Evolutionary conservation across 192 early-diverging fungal genomes (phyloP), one percentile per base, ranked within the genome.

Genomic region (Coemansia sp.): DNA sequence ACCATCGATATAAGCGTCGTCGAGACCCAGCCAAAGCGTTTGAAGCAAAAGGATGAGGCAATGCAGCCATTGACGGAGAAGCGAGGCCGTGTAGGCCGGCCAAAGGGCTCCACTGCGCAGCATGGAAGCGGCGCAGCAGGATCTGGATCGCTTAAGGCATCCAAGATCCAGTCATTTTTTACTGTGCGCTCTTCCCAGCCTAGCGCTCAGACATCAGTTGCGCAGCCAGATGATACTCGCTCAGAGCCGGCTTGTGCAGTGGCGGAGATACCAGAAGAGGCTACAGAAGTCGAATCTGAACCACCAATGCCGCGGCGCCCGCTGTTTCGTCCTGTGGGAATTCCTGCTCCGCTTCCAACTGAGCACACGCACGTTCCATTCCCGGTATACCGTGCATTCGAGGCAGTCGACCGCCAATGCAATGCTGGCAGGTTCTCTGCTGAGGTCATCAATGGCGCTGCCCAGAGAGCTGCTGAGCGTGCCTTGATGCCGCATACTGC

Each of bases 91-190:
- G 70, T 55, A 6, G 72, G 78, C 16, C 68, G 64, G 62, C 34
- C 69, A 10, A 74, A 74, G 43, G 43, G 61, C 61, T 58, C 61
- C 11, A 16, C 2, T 18, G 10, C 22, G 61, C 69, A 39, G 46
- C 57, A 41, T 36, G 22, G 41, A 16, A 40, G 24, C 33, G 9
- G 62, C 34, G 7, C 24, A 49, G 40, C 34, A 16, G 33, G 16
- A 9, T 29, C 29, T 16, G 57, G 57, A n/a, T 13, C 16, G 16
- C 27, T n/a, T 4, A 71, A 68, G 20, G 29, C 75, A 7, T 50
- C 74, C 22, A 78, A 68, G 36, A 68, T 83, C 27, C 80, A 83
- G 60, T 72, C 80, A 24, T 83, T 83, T 57, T 83, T 83, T 46
- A 43, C 65, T 1, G 68, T 72, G 3, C 57, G 57, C 57, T 58